These are phyloP conservation scores for Polyporus tsugae DNA, from an alignment of 1,284 basidiomycete genomes.

Conservation along the genomic window DNA sequence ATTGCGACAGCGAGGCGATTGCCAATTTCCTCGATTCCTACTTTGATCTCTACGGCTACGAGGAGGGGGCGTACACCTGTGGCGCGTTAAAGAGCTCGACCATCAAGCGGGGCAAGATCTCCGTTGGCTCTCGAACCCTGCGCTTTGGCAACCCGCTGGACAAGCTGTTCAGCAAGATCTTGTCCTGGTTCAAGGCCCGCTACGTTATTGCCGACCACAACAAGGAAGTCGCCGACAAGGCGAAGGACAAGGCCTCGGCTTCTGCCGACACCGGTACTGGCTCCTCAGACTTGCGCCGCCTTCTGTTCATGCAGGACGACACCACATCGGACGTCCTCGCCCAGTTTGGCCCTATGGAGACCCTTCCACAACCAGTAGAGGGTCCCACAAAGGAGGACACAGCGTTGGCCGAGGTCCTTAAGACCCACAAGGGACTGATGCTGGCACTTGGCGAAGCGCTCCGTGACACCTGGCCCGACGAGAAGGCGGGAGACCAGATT, in stretches of 20 bases:
- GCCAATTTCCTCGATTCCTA: constrained; percentile 13
- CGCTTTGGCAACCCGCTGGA: constrained; percentile 10
- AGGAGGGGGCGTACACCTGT: neutral
- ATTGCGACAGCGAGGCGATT: constrained; percentile 1
- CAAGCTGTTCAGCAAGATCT: neutral
- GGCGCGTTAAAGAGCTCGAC: neutral
- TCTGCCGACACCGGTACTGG: neutral
- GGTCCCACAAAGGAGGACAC: neutral
- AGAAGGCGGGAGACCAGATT: neutral
- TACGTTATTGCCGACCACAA: constrained; percentile 3
- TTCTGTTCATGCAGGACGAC: no score
- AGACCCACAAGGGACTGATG: neutral
- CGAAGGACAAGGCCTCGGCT: neutral
- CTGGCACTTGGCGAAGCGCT: neutral
- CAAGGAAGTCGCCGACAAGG: neutral
- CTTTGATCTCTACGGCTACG: constrained; percentile 16
- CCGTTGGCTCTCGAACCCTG: neutral
- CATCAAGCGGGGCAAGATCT: neutral
- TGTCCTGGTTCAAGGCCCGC: constrained; percentile 16
- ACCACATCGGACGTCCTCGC: neutral
- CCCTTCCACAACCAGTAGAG: neutral
- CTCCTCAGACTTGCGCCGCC: neutral
- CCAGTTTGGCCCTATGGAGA: neutral
- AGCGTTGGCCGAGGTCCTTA: neutral
- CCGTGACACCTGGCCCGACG: neutral